Conservation (phyloP, 106 monocot species). For the Cymbidium sinense region DNA sequence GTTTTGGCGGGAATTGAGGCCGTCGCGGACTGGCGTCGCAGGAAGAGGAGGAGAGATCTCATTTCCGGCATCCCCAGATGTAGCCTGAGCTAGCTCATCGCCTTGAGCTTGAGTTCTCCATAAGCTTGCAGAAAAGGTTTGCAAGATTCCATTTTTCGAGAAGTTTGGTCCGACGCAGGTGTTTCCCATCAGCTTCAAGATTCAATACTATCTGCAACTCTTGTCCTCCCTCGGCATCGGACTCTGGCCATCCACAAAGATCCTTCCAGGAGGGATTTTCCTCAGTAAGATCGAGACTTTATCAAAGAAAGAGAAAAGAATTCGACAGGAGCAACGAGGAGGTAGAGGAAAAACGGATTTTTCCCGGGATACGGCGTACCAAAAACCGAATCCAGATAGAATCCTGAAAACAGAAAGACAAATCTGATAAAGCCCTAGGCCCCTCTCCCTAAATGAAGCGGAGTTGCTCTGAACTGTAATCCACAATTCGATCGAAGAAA, state of each 20-base stretch:
- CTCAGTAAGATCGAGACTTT: neutral
- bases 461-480: neutral
- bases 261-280: neutral
- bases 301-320: neutral
- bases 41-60: neutral
- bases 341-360: neutral
- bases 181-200: conserved; percentile 10
- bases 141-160: conserved; percentile 9
- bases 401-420: neutral
- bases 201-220: neutral
- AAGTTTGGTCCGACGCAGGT: conserved; percentile 7
- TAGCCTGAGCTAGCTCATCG: neutral
- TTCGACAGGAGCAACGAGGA: neutral
- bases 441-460: neutral
- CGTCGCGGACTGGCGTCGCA: neutral
- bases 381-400: neutral
- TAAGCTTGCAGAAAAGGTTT: conserved; percentile 7
- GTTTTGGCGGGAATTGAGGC: neutral
- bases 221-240: neutral
- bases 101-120: neutral
- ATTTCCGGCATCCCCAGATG: neutral
- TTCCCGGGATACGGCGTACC: neutral
- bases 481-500: neutral
- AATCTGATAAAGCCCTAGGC: neutral
- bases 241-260: neutral